A percentile compares a stretch with the other conserved stretches of the same genome.
phyloP scores from a whole-genome alignment of 2,329 filamentous ascomycete genomes.

The Aspergillaceae sp. region DNA sequence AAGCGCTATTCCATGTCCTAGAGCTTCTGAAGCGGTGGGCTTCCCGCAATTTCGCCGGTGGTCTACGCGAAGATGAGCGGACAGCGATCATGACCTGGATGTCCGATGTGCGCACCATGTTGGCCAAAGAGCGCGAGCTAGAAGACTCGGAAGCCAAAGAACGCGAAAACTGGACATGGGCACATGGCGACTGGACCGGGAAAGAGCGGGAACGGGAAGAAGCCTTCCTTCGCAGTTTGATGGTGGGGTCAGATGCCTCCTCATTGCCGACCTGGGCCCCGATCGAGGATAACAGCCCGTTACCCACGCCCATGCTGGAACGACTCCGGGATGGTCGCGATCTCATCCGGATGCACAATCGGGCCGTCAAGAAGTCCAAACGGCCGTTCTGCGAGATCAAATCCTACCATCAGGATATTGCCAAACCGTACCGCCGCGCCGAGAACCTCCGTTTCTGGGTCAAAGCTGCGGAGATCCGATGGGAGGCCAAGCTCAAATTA shows the following conservation, averaged over 20 bases:
- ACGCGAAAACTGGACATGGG: constrained; percentile 70
- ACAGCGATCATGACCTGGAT: constrained; percentile 73
- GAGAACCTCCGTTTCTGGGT: constrained; percentile 95
- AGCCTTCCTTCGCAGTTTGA: constrained; percentile 71
- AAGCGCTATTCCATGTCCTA: constrained; percentile 75
- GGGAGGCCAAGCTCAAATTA: constrained; percentile 74
- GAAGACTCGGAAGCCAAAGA: constrained; percentile 66
- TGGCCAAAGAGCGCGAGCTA: constrained; percentile 66
- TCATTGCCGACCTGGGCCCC: constrained; percentile 62
- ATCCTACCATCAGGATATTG: constrained; percentile 80
- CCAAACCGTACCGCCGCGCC: constrained; percentile 85
- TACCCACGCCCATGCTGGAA: constrained; percentile 60
- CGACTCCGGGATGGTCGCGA: constrained; percentile 69
- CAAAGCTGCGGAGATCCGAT: constrained; percentile 89
- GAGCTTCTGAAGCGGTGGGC: constrained; percentile 91
- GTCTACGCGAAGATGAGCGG: constrained; percentile 70
- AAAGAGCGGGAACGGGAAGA: constrained; percentile 70
- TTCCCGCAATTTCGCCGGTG: constrained; percentile 73
- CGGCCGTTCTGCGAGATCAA: constrained; percentile 85
- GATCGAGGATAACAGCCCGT: constrained; percentile 34
- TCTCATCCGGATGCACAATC: constrained; percentile 83
- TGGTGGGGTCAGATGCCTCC: constrained; percentile 36
- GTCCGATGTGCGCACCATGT: constrained; percentile 63
- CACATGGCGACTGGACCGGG: constrained; percentile 66
- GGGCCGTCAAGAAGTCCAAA: constrained; percentile 72